phyloP scores from a whole-genome alignment of 371 early-diverging fungal genomes.

The Mucor racemosus region DNA sequence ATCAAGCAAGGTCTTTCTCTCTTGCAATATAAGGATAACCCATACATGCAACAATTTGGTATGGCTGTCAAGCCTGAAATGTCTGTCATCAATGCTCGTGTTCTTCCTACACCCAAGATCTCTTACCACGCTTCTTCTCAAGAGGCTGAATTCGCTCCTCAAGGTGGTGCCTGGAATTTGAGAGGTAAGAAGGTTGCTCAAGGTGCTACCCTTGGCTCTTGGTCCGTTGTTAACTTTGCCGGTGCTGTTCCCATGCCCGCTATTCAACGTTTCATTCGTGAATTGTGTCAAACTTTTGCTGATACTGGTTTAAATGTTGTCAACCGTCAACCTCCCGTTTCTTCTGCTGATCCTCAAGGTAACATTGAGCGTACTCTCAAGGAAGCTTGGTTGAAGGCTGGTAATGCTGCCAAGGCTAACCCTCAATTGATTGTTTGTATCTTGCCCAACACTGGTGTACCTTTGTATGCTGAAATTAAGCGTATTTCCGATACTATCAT shows the following conservation, averaged over 20 bases:
- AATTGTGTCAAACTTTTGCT: conserved; percentile 58
- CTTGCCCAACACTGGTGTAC: conserved; percentile 84
- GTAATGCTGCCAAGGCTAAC: conserved; percentile 71
- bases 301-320: conserved; percentile 70
- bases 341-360: conserved; percentile 67
- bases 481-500: conserved; percentile 90
- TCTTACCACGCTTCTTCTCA: conserved; percentile 64
- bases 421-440: conserved; percentile 86
- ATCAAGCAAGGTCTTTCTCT: conserved; percentile 59
- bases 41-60: conserved; percentile 72
- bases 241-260: conserved; percentile 38
- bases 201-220: conserved; percentile 80
- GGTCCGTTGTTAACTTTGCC: conserved; percentile 78
- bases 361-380: conserved; percentile 72
- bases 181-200: conserved; percentile 80
- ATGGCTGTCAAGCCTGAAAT: conserved; percentile 70
- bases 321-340: conserved; percentile 67
- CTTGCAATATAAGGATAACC: conserved; percentile 58
- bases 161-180: conserved; percentile 92
- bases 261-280: conserved; percentile 63
- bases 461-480: conserved; percentile 95
- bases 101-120: conserved; percentile 80
- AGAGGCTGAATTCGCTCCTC: conserved; percentile 73
- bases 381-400: conserved; percentile 73
- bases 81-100: conserved; percentile 66